Conservation (phyloP, 495 filamentous ascomycete genomes). For the Emericellopsis terricola region DNA sequence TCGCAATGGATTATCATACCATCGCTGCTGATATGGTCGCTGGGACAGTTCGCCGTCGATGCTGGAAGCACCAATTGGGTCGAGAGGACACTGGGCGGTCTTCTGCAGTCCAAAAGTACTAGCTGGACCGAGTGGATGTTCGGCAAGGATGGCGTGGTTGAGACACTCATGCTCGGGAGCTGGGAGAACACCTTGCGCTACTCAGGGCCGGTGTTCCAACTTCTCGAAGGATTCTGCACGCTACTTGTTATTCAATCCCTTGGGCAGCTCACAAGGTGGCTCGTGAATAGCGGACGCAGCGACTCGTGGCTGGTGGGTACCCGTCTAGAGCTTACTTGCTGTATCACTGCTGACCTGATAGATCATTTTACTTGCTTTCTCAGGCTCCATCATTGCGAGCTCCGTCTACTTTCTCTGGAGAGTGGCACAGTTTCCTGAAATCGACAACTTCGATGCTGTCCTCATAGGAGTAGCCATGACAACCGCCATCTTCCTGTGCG, state of each 20-base stretch:
- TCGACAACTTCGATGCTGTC: conserved; percentile 83
- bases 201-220: conserved; percentile 88
- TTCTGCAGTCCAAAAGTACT: conserved; percentile 36
- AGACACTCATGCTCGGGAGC: conserved; percentile 59
- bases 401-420: conserved; percentile 94
- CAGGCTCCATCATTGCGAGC: conserved; percentile 79
- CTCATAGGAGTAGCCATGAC: conserved; percentile 85
- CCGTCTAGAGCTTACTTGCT: conserved; percentile 1
- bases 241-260: conserved; percentile 87
- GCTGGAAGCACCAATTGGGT: conserved; percentile 60
- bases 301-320: conserved; percentile 89
- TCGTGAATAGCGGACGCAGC: conserved; percentile 77
- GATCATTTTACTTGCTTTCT: conserved; percentile 77
- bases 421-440: conserved; percentile 80
- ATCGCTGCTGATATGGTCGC: conserved; percentile 76
- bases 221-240: conserved; percentile 91
- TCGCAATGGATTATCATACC: conserved; percentile 75
- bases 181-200: conserved; percentile 86
- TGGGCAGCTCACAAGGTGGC: conserved; percentile 88
- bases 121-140: conserved; percentile 69
- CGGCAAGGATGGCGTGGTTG: conserved; percentile 57
- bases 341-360: conserved; percentile 13
- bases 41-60: conserved; percentile 87
- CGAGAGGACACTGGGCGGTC: conserved; percentile 53
- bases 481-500: conserved; percentile 77